phyloP scores from a whole-genome alignment of 352 stramenopile species.

The Phytophthora pinifolia region DNA sequence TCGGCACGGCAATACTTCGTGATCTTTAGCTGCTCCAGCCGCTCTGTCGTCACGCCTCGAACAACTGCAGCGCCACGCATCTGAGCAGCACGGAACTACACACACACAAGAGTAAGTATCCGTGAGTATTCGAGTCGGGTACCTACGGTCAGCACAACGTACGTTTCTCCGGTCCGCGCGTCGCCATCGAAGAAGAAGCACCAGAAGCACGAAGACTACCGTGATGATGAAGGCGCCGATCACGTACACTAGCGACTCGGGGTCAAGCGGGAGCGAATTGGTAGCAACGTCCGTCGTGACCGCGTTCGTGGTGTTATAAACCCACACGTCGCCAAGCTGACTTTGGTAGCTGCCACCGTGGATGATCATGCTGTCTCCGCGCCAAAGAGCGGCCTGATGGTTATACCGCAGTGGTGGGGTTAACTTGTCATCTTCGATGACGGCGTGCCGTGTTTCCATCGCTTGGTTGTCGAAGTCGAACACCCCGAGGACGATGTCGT shows the following conservation, averaged over 20 bases:
- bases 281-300: slow-evolving; percentile 18
- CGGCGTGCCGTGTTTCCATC: slow-evolving; percentile 18
- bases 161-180: slow-evolving; percentile 65
- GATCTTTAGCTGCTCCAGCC: slow-evolving; percentile 60
- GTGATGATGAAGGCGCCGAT: slow-evolving; percentile 65
- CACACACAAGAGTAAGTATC: background rate
- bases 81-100: slow-evolving; percentile 52
- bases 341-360: slow-evolving; percentile 74
- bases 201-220: slow-evolving; percentile 56
- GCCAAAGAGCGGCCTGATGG: slow-evolving; percentile 55
- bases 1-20: slow-evolving; percentile 60
- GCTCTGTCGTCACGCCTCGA: slow-evolving; percentile 58
- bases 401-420: slow-evolving; percentile 68
- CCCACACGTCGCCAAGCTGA: slow-evolving; percentile 67
- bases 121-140: background rate
- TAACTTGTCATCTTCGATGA: slow-evolving; percentile 10
- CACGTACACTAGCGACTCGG: slow-evolving; percentile 76
- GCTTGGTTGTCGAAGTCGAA: slow-evolving; percentile 28
- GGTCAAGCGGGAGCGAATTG: slow-evolving; percentile 43
- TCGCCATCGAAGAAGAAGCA: slow-evolving; percentile 67
- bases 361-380: slow-evolving; percentile 53
- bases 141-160: slow-evolving; percentile 3
- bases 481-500: slow-evolving; percentile 51
- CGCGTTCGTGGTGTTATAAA: slow-evolving; percentile 60
- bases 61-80: slow-evolving; percentile 40